These are phyloP conservation scores for Acanthamoeba triangularis DNA, from an alignment of 208 protist genomes.

Conservation along the genomic window DNA sequence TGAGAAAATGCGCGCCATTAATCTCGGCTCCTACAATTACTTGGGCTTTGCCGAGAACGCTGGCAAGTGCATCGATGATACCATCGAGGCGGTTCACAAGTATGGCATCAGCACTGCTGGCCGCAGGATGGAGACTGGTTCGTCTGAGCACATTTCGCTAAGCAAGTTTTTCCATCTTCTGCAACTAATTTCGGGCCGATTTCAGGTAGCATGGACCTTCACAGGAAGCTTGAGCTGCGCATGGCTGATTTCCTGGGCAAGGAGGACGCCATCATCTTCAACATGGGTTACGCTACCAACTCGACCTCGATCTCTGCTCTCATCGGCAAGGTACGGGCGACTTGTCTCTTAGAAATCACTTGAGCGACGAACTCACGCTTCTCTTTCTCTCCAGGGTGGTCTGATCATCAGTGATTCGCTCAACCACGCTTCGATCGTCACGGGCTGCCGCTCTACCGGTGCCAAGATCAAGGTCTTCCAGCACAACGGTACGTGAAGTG, in stretches of 20 bases:
- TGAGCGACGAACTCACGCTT: too few species aligned
- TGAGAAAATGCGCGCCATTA: slow-evolving; percentile 93
- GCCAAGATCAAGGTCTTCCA: slow-evolving; percentile 90
- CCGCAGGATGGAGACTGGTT: slow-evolving; percentile 86
- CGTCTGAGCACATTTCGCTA: too few species aligned
- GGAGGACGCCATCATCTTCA: slow-evolving; percentile 89
- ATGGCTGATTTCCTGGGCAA: slow-evolving; percentile 90
- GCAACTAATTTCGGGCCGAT: too few species aligned
- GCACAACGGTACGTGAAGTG: slow-evolving; percentile 88
- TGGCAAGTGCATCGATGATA: slow-evolving; percentile 92
- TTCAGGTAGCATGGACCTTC: not conserved
- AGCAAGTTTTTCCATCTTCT: too few species aligned
- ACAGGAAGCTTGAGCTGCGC: slow-evolving; percentile 85
- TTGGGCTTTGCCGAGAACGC: slow-evolving; percentile 98
- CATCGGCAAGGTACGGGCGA: too few species aligned
- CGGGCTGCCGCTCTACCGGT: slow-evolving; percentile 87
- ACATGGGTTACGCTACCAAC: slow-evolving; percentile 94
- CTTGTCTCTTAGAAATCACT: too few species aligned
- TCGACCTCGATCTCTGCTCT: slow-evolving; percentile 82
- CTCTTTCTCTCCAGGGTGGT: slow-evolving; percentile 49
- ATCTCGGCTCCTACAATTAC: slow-evolving; percentile 99
- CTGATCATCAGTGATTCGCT: slow-evolving; percentile 91
- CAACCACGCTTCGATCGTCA: slow-evolving; percentile 92
- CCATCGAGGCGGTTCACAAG: slow-evolving; percentile 92
- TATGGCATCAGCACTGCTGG: slow-evolving; percentile 93